Evolutionary conservation across 176 grass and related monocot species (phyloP).

Genomic region (Eleusine indica): DNA sequence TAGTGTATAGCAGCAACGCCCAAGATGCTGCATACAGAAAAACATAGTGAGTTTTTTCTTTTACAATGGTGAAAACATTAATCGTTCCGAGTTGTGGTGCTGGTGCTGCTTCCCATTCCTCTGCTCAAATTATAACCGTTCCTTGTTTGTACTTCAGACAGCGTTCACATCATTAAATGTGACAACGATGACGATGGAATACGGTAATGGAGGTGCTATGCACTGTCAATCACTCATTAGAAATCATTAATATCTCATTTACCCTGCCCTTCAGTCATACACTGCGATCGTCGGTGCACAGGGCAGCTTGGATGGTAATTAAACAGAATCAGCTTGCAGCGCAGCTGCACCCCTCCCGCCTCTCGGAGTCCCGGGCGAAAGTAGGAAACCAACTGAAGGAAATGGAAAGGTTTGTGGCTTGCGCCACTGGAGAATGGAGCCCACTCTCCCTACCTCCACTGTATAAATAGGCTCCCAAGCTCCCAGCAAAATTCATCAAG

Average conservation of each 20-base stretch:
- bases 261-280: background rate
- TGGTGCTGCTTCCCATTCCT: background rate
- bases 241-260: background rate
- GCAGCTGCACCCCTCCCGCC: background rate
- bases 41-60: background rate
- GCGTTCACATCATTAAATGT: background rate
- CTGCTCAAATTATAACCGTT: background rate
- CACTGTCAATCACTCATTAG: background rate
- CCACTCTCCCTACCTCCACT: background rate
- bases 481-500: slow-evolving; percentile 32
- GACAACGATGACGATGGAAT: background rate
- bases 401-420: background rate
- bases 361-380: background rate
- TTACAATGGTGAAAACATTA: background rate
- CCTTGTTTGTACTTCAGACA: background rate
- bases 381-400: background rate
- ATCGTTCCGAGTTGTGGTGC: background rate
- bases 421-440: background rate
- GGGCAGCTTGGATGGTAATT: background rate
- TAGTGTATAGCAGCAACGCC: background rate
- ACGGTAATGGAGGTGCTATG: background rate
- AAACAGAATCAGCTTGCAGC: background rate
- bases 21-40: background rate
- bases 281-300: background rate
- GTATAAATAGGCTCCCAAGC: slow-evolving; percentile 47